Percentiles rank a stretch among this genome's conserved stretches.
These are phyloP conservation scores for Paramecium biaurelia DNA, from an alignment of 73 alveolate genomes.

Conservation along the genomic window DNA sequence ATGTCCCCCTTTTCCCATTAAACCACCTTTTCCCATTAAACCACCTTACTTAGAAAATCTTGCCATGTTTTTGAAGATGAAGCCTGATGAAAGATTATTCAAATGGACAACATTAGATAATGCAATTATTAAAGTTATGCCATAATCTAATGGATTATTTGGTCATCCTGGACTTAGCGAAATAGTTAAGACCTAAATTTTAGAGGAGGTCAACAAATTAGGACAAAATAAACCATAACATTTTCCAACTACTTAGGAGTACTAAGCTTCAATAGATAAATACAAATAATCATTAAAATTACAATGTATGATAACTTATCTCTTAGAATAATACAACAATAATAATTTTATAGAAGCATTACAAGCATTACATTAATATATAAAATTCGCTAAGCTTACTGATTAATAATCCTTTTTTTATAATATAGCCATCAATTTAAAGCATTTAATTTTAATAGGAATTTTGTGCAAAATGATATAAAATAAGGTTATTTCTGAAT, in stretches of 20 bases:
- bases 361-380: neutral
- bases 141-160: neutral
- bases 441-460: neutral
- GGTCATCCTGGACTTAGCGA: neutral
- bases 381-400: neutral
- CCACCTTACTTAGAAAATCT: neutral
- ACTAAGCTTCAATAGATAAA: neutral
- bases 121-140: conserved; percentile 7
- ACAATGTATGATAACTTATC: neutral
- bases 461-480: neutral
- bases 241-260: neutral
- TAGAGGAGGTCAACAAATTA: neutral
- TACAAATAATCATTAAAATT: neutral
- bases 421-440: neutral
- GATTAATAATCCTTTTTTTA: neutral
- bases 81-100: neutral
- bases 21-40: neutral
- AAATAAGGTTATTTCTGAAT: neutral
- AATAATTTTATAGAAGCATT: neutral
- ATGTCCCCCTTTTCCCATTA: neutral
- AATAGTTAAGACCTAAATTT: neutral
- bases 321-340: neutral
- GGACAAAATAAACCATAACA: neutral
- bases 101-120: conserved; percentile 49
- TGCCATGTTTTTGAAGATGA: neutral